Evolutionary conservation across 768 basidiomycete genomes (phyloP), one percentile per base, ranked within the genome.

Genomic region (Crepidotus variabilis): DNA sequence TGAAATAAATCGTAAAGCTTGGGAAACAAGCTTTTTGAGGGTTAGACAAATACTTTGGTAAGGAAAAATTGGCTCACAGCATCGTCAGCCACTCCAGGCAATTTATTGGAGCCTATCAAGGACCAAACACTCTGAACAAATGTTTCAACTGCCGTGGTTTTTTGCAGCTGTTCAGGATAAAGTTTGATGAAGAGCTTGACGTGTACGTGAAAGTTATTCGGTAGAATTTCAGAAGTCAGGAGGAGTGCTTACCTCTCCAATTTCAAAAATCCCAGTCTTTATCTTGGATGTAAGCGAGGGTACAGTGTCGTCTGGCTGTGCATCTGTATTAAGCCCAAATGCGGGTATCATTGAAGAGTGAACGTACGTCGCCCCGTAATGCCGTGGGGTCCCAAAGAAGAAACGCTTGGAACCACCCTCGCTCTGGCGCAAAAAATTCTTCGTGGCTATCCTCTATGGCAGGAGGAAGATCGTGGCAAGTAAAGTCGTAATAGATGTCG

Each of bases 391-490:
- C 84, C 92, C 92, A 96, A 4, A 75, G 73, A 59, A 98, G 72
- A 63, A 97, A 91, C 55, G 80, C 81, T 57, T 92, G 84, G 67
- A 98, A 89, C 75, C 85, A 86, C 1, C 90, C 90, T 2, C 70
- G 73, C 0, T 73, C 73, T 1, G 85, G 76, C 2, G 79, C 86
- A 70, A 98, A 97, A 69, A 96, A 97, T 58, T 88, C 82, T 18
- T 80, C 75, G 57, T 94, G 85, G 23, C 85, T 76, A 65, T 98
- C 97, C 68, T 99, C 97, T 63, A 99, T 87, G 61, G 86, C 88
- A 13, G 94, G 93, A 3, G 95, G 97, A 16, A 98, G 78, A 72
- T 99, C 97, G 61, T 98, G 96, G 62, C 90, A 91, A 1, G 90
- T 94, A 60, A 99, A 83, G 70, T 98, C 97, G 65, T 94, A 89